Conservation (phyloP, 2,329 filamentous ascomycete genomes). For the Aspergillus viridinutans region DNA sequence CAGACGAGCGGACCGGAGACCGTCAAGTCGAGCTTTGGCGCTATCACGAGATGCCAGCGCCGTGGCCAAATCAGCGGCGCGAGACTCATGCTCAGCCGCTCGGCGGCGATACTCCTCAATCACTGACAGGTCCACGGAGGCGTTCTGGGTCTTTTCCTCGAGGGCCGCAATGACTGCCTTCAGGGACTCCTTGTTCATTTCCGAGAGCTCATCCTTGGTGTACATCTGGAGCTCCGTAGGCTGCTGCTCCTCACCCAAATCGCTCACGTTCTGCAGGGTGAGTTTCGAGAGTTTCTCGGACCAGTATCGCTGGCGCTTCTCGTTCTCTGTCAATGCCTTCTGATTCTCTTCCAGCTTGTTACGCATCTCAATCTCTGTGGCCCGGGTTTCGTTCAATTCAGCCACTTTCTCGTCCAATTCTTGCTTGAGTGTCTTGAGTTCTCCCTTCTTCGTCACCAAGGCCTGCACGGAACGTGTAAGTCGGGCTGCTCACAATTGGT, state of each 20-base stretch:
- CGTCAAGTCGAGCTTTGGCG: conserved; percentile 88
- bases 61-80: conserved; percentile 76
- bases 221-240: conserved; percentile 63
- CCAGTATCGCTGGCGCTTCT: conserved; percentile 81
- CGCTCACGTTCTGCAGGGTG: conserved; percentile 72
- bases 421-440: conserved; percentile 72
- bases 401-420: conserved; percentile 82
- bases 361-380: conserved; percentile 93
- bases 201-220: conserved; percentile 64
- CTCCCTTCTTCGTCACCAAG: conserved; percentile 72
- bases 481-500: background rate
- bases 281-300: conserved; percentile 85
- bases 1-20: conserved; percentile 80
- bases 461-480: conserved; percentile 40
- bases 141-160: conserved; percentile 75
- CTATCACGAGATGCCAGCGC: conserved; percentile 75
- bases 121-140: conserved; percentile 83
- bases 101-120: conserved; percentile 83
- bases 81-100: conserved; percentile 74
- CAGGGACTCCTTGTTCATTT: conserved; percentile 59
- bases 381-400: conserved; percentile 83
- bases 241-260: conserved; percentile 56
- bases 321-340: conserved; percentile 80
- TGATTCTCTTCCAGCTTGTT: conserved; percentile 97
- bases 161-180: conserved; percentile 63